Conservation (phyloP, 2,329 filamentous ascomycete species). For the Aureobasidium mangrovei region DNA sequence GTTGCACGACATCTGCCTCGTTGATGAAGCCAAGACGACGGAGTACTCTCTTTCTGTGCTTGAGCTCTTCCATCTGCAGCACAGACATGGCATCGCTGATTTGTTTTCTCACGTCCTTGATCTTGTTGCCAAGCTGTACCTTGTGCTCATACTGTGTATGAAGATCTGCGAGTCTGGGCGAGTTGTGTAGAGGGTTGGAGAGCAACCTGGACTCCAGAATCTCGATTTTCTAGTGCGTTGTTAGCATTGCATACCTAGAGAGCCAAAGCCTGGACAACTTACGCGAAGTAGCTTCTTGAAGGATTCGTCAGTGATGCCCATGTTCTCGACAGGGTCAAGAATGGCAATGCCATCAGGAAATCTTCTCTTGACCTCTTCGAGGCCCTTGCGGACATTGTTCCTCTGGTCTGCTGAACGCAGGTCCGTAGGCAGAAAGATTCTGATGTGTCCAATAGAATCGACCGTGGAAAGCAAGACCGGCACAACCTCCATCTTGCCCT, state of each 20-base stretch:
- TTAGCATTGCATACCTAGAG: constrained; percentile 17
- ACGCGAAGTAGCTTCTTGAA: constrained; percentile 81
- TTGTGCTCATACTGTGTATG: constrained; percentile 85
- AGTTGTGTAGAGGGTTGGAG: constrained; percentile 84
- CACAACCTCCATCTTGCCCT: constrained; percentile 68
- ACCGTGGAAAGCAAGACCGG: constrained; percentile 81
- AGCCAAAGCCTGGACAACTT: constrained; percentile 21
- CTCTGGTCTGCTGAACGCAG: constrained; percentile 59
- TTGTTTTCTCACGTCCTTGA: constrained; percentile 80
- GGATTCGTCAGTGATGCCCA: constrained; percentile 83
- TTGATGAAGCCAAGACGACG: constrained; percentile 93
- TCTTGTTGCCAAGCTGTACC: constrained; percentile 63
- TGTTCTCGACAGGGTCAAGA: constrained; percentile 89
- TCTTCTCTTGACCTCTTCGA: constrained; percentile 72
- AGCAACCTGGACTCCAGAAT: constrained; percentile 85
- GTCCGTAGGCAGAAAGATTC: constrained; percentile 75
- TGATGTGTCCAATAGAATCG: constrained; percentile 72
- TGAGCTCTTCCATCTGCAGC: constrained; percentile 89
- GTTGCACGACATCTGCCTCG: constrained; percentile 86
- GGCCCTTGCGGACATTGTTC: constrained; percentile 55
- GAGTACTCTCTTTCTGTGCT: constrained; percentile 89
- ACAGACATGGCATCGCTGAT: constrained; percentile 80
- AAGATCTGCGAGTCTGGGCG: constrained; percentile 69
- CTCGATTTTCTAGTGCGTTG: constrained; percentile 67
- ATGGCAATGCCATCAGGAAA: constrained; percentile 89